Evolutionary conservation across 1,284 basidiomycete genomes (phyloP).

Genomic region (Porodaedalea pini): DNA sequence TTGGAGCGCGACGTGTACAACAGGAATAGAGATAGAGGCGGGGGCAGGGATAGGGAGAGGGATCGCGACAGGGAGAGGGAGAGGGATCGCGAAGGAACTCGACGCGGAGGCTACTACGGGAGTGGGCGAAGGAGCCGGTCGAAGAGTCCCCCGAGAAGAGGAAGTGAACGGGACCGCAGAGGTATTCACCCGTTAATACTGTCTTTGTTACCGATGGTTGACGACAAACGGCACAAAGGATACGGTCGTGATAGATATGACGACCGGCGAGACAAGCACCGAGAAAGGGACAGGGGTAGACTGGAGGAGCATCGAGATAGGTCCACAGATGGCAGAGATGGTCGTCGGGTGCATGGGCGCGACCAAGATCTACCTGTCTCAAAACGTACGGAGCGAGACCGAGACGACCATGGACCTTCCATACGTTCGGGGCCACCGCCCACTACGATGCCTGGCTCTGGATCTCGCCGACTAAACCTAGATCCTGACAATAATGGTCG

Average conservation of each 20-base stretch:
- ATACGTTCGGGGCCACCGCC: constrained; percentile 27
- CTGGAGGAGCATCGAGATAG: constrained; percentile 20
- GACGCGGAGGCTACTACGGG: constrained; percentile 8
- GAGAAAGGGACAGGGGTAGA: constrained; percentile 33
- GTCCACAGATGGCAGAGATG: constrained; percentile 14
- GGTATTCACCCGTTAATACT: constrained; percentile 15
- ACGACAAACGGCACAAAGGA: neutral
- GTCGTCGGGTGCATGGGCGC: neutral
- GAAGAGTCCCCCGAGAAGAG: constrained; percentile 59
- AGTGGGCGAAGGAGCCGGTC: constrained; percentile 48
- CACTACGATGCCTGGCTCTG: constrained; percentile 23
- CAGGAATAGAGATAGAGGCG: constrained; percentile 36
- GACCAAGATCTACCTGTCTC: constrained; percentile 18
- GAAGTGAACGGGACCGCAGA: constrained; percentile 42
- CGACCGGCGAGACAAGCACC: constrained; percentile 29
- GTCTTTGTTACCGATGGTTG: neutral
- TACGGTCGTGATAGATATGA: constrained; percentile 29
- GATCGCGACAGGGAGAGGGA: constrained; percentile 40
- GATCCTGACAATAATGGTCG: constrained; percentile 39
- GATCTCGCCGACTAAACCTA: constrained; percentile 23
- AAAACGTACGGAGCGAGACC: constrained; percentile 19
- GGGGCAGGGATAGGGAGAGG: constrained; percentile 32
- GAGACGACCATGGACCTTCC: neutral
- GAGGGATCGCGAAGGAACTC: constrained; percentile 44
- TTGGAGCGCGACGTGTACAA: constrained; percentile 59